A percentile compares a stretch with the other conserved stretches of the same genome.
Evolutionary conservation across 345 rosid genomes (phyloP).

Genomic region (Aquilaria sinensis): DNA sequence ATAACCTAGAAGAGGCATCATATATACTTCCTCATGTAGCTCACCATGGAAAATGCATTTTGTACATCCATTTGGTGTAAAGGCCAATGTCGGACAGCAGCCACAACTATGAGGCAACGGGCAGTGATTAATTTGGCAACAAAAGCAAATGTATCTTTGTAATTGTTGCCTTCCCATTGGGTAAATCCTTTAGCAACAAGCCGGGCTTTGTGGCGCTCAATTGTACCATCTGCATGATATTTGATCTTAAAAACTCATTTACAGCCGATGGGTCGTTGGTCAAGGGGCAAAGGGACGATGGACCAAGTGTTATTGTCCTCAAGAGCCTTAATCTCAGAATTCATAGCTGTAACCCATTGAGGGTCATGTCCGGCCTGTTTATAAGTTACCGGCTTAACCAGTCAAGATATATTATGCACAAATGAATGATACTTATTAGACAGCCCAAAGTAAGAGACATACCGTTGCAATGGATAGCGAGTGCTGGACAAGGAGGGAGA

Average conservation of each 20-base stretch:
- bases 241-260: constrained; percentile 2
- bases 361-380: background rate
- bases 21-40: background rate
- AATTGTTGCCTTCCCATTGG: background rate
- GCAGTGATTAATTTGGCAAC: background rate
- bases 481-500: background rate
- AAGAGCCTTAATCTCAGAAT: background rate
- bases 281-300: background rate
- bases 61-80: constrained; percentile 1
- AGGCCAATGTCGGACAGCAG: background rate
- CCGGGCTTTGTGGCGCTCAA: background rate
- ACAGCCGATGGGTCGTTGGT: background rate
- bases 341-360: background rate
- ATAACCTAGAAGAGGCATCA: background rate
- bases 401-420: background rate
- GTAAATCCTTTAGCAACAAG: constrained; percentile 2
- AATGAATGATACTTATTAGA: background rate
- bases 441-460: background rate
- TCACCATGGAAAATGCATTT: background rate
- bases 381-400: background rate
- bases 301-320: background rate
- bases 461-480: background rate
- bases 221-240: background rate
- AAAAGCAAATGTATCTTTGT: background rate
- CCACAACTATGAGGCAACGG: background rate